These are phyloP conservation scores for Kalmanozyma brasiliensis DNA, from an alignment of 1,284 basidiomycete genomes.

Conservation along the genomic window DNA sequence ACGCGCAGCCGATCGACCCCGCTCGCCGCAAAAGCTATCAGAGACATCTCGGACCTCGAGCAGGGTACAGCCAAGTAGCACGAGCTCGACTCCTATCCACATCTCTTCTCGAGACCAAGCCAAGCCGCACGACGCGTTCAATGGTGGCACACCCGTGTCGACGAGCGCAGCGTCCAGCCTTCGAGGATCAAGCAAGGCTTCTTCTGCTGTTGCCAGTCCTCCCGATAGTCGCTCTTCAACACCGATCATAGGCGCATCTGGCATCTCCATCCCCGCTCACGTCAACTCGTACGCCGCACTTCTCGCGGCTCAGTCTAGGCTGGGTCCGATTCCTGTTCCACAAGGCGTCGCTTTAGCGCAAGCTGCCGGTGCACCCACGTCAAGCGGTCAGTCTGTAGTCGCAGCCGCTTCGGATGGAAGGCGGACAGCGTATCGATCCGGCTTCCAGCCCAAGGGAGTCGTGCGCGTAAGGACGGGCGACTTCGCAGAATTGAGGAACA, in stretches of 20 bases:
- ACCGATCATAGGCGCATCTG: conserved; percentile 33
- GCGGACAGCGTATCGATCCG: conserved; percentile 44
- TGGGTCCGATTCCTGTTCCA: conserved; percentile 47
- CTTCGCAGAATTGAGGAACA: conserved; percentile 36
- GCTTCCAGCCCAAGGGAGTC: conserved; percentile 62
- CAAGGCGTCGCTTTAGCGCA: conserved; percentile 48
- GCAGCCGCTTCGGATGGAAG: conserved; percentile 19
- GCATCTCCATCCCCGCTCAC: conserved; percentile 35
- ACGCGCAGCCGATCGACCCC: conserved; percentile 7
- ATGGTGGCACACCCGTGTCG: conserved; percentile 7
- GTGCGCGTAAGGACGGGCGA: conserved; percentile 48
- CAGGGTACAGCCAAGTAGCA: conserved; percentile 3
- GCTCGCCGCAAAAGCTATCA: conserved; percentile 24
- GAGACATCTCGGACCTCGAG: conserved; percentile 18
- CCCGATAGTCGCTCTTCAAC: conserved; percentile 40
- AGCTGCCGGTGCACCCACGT: conserved; percentile 17
- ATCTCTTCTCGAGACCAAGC: background rate
- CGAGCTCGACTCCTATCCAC: background rate
- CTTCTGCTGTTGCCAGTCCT: conserved; percentile 28
- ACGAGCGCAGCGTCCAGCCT: conserved; percentile 33
- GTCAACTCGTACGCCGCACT: conserved; percentile 50
- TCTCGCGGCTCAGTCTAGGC: conserved; percentile 39
- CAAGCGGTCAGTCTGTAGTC: background rate
- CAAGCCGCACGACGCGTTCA: background rate
- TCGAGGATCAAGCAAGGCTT: conserved; percentile 25